Percentiles rank a stretch among this genome's conserved stretches.
Conservation (phyloP, 495 filamentous ascomycete species). For the Mycothermus thermophilus region DNA sequence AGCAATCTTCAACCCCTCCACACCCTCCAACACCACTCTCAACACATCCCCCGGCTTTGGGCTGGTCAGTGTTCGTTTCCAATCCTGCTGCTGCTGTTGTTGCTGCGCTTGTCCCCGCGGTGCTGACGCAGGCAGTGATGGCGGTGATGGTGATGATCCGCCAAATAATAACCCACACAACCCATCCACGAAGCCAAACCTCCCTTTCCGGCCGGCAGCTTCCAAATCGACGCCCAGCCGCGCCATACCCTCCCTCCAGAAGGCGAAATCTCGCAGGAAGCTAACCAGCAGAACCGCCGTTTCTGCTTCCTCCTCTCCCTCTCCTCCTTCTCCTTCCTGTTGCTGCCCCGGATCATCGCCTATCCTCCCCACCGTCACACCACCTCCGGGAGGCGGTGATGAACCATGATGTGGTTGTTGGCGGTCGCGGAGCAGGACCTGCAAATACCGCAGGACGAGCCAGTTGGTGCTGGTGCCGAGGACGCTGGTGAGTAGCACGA, state of each 20-base stretch:
- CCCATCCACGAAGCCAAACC: constrained; percentile 62
- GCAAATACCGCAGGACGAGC: constrained; percentile 53
- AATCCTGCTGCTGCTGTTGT: background rate
- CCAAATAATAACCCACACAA: too few species aligned
- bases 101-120: too few species aligned
- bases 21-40: constrained; percentile 16
- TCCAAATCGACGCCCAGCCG: constrained; percentile 61
- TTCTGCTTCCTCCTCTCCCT: constrained; percentile 4
- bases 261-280: constrained; percentile 60
- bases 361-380: too few species aligned
- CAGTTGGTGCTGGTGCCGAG: constrained; percentile 61
- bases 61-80: constrained; percentile 5
- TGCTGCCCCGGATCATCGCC: too few species aligned
- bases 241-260: constrained; percentile 55
- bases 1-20: constrained; percentile 14
- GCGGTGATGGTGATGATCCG: too few species aligned
- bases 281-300: constrained; percentile 59
- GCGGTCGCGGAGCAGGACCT: constrained; percentile 33
- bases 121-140: too few species aligned
- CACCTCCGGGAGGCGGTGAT: constrained; percentile 1
- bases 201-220: constrained; percentile 38
- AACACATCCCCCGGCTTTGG: constrained; percentile 9
- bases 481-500: constrained; percentile 60
- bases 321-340: background rate
- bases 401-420: background rate